Evolutionary conservation across 2,329 filamentous ascomycete species (phyloP).

Genomic region (Dryadomyces quercivorus): DNA sequence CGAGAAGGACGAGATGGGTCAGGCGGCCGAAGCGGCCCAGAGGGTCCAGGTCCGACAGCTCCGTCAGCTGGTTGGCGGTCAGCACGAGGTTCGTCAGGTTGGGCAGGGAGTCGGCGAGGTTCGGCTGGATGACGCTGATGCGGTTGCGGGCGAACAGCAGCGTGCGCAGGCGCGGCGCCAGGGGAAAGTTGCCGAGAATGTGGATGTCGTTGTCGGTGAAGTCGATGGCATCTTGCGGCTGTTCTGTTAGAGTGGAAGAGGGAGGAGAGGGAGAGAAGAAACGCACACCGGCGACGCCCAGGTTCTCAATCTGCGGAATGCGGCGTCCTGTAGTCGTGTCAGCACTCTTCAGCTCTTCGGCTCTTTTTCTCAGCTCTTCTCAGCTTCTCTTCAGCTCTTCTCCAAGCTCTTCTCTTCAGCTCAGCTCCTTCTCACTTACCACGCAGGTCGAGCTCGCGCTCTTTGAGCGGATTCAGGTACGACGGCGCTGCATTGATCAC

Average conservation of each 20-base stretch:
- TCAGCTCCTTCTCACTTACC: constrained; percentile 41
- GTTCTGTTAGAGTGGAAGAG: background rate
- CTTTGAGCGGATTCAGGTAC: constrained; percentile 96
- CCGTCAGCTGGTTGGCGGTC: constrained; percentile 67
- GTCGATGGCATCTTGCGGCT: constrained; percentile 96
- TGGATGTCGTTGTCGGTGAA: constrained; percentile 97
- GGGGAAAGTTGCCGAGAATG: constrained; percentile 79
- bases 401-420: too few relatives aligned
- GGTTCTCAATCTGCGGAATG: constrained; percentile 93
- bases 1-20: constrained; percentile 68
- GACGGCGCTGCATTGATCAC: constrained; percentile 90
- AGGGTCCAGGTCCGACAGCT: constrained; percentile 81
- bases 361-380: background rate
- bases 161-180: constrained; percentile 76
- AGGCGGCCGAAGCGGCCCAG: constrained; percentile 56
- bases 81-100: constrained; percentile 74
- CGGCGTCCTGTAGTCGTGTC: constrained; percentile 70
- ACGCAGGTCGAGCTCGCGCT: constrained; percentile 98
- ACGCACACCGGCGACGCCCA: constrained; percentile 82
- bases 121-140: constrained; percentile 66
- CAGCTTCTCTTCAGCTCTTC: background rate
- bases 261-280: background rate
- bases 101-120: constrained; percentile 63
- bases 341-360: background rate
- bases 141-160: constrained; percentile 86